A percentile compares a stretch with the other conserved stretches of the same genome.
Evolutionary conservation across 108 stramenopile species (phyloP).

Genomic region (Pseudonitzschia multiseries): DNA sequence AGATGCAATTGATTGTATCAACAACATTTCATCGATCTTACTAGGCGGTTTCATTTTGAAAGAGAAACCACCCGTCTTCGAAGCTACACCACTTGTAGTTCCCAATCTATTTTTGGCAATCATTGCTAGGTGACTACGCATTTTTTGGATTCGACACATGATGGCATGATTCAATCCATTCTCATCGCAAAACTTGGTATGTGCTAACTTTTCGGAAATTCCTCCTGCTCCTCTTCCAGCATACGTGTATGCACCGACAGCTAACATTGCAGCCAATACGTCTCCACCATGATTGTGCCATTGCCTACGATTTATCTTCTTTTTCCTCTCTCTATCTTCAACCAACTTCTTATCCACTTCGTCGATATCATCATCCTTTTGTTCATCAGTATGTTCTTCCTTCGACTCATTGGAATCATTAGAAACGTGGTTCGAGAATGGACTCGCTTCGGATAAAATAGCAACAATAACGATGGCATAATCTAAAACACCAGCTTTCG

Average conservation of each 20-base stretch:
- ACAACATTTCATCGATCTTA: slow-evolving; percentile 60
- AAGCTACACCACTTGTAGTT: slow-evolving; percentile 63
- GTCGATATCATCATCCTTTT: slow-evolving; percentile 45
- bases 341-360: slow-evolving; percentile 55
- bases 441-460: slow-evolving; percentile 72
- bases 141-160: slow-evolving; percentile 82
- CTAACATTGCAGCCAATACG: slow-evolving; percentile 72
- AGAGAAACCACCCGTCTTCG: slow-evolving; percentile 63
- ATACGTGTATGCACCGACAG: slow-evolving; percentile 81
- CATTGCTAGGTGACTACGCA: slow-evolving; percentile 74
- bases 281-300: slow-evolving; percentile 85
- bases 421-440: slow-evolving; percentile 48
- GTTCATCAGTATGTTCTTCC: slow-evolving; percentile 26
- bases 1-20: slow-evolving; percentile 67
- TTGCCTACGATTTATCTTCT: slow-evolving; percentile 42
- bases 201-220: slow-evolving; percentile 59
- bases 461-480: slow-evolving; percentile 81
- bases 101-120: slow-evolving; percentile 72
- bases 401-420: slow-evolving; percentile 27
- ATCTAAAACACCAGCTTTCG: slow-evolving; percentile 82
- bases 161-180: slow-evolving; percentile 74
- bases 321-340: slow-evolving; percentile 35
- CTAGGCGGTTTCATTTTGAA: slow-evolving; percentile 78
- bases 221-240: slow-evolving; percentile 85
- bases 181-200: slow-evolving; percentile 78